Evolutionary conservation across 805 yeast species (phyloP).

Genomic region (Dipodascopsis tothii): DNA sequence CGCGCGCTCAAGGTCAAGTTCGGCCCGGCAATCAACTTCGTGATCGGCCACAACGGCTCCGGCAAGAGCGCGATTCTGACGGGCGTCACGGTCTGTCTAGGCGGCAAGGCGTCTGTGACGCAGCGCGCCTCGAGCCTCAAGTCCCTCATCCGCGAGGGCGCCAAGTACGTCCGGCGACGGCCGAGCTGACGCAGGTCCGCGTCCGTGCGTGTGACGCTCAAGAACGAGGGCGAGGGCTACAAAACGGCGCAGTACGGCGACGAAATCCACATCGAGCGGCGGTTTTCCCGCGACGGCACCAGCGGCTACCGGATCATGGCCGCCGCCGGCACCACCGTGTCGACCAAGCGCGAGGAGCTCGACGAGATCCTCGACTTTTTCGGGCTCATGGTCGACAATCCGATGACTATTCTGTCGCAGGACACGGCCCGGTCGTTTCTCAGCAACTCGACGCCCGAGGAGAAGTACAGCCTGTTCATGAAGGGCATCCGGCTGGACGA

Average conservation of each 20-base stretch:
- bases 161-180: conserved; percentile 33
- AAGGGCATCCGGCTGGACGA: conserved; percentile 69
- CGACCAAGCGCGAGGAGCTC: conserved; percentile 56
- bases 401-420: conserved; percentile 86
- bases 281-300: conserved; percentile 46
- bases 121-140: conserved; percentile 70
- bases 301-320: conserved; percentile 50
- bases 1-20: conserved; percentile 65
- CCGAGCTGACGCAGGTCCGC: conserved; percentile 33
- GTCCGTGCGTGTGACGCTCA: conserved; percentile 54
- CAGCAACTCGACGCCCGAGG: conserved; percentile 63
- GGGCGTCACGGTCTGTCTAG: conserved; percentile 82
- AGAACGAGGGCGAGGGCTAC: conserved; percentile 59
- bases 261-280: conserved; percentile 62
- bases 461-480: conserved; percentile 71
- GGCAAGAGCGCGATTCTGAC: conserved; percentile 92
- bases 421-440: conserved; percentile 88
- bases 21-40: conserved; percentile 80
- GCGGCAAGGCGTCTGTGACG: conserved; percentile 79
- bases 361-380: conserved; percentile 62
- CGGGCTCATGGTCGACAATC: conserved; percentile 77
- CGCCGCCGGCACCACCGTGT: conserved; percentile 44
- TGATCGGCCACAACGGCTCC: conserved; percentile 93
- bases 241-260: conserved; percentile 60
- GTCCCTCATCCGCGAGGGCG: conserved; percentile 70